These are phyloP conservation scores for Podospora comata DNA, from an alignment of 495 filamentous ascomycete species.

Conservation along the genomic window DNA sequence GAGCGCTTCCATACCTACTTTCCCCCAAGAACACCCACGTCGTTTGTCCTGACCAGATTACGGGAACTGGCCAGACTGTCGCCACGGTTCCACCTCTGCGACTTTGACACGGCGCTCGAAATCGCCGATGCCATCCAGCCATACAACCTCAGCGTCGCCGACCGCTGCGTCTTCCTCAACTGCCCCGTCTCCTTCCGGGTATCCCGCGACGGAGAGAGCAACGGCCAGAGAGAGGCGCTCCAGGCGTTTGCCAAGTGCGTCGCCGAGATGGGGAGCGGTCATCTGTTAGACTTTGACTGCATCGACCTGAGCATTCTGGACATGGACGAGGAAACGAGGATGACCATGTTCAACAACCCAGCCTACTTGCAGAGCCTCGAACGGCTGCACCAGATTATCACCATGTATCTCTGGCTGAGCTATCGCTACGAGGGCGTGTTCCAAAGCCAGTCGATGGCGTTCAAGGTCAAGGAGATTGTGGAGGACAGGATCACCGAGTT, in stretches of 20 bases:
- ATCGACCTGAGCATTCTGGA: constrained; percentile 69
- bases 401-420: constrained; percentile 84
- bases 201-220: constrained; percentile 22
- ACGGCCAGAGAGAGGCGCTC: constrained; percentile 40
- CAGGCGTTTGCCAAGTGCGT: constrained; percentile 64
- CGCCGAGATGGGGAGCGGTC: constrained; percentile 58
- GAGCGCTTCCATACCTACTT: constrained; percentile 73
- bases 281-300: constrained; percentile 60
- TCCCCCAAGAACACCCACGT: constrained; percentile 69
- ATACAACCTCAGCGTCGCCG: constrained; percentile 60
- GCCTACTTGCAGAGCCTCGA: constrained; percentile 66
- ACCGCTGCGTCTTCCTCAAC: constrained; percentile 72
- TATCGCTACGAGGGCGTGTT: constrained; percentile 76
- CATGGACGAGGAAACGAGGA: constrained; percentile 27
- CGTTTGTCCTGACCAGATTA: constrained; percentile 70
- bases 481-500: constrained; percentile 72
- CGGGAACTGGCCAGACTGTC: constrained; percentile 60
- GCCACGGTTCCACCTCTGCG: constrained; percentile 70
- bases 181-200: constrained; percentile 52
- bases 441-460: constrained; percentile 67
- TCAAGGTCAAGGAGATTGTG: constrained; percentile 74
- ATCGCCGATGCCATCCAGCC: constrained; percentile 69
- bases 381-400: constrained; percentile 71
- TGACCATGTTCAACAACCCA: constrained; percentile 28
- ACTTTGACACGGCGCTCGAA: constrained; percentile 52